These are phyloP conservation scores for Venturia nashicola DNA, from an alignment of 2,329 filamentous ascomycete genomes.

Conservation along the genomic window DNA sequence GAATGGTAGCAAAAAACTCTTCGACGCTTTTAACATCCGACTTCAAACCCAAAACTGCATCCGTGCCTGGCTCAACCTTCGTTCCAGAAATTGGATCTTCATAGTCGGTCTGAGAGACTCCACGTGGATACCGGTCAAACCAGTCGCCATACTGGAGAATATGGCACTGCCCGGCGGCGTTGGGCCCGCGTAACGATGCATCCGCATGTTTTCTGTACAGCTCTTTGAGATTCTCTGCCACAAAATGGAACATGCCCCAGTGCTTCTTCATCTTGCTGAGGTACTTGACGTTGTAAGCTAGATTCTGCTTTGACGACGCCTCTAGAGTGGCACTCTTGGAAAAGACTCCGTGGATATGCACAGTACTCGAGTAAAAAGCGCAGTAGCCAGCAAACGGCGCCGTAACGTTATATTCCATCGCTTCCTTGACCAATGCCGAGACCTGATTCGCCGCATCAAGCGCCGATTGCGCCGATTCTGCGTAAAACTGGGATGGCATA, in stretches of 20 bases:
- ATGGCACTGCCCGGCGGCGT: conserved; percentile 23
- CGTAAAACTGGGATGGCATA: conserved; percentile 66
- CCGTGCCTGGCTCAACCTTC: conserved; percentile 66
- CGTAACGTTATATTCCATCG: conserved; percentile 66
- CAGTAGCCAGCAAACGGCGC: conserved; percentile 93
- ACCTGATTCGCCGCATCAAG: conserved; percentile 78
- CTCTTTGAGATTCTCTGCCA: conserved; percentile 83
- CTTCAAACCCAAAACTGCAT: conserved; percentile 79
- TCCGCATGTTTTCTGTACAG: conserved; percentile 79
- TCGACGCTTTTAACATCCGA: conserved; percentile 87
- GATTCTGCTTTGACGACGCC: conserved; percentile 65
- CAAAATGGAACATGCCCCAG: conserved; percentile 98
- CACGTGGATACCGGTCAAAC: conserved; percentile 91
- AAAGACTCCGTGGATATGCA: conserved; percentile 89
- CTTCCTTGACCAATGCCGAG: conserved; percentile 69
- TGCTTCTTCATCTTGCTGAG: conserved; percentile 91
- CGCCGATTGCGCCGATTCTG: conserved; percentile 61
- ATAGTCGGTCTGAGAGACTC: conserved; percentile 74
- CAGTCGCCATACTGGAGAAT: conserved; percentile 96
- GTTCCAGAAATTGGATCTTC: conserved; percentile 66
- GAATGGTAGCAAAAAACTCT: conserved; percentile 79
- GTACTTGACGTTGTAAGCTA: conserved; percentile 81
- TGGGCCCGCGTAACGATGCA: conserved; percentile 57
- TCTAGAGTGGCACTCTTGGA: conserved; percentile 70
- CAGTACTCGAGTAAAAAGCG: conserved; percentile 82